Conservation (phyloP, 768 basidiomycete genomes). For the Russula griseocarnosa region DNA sequence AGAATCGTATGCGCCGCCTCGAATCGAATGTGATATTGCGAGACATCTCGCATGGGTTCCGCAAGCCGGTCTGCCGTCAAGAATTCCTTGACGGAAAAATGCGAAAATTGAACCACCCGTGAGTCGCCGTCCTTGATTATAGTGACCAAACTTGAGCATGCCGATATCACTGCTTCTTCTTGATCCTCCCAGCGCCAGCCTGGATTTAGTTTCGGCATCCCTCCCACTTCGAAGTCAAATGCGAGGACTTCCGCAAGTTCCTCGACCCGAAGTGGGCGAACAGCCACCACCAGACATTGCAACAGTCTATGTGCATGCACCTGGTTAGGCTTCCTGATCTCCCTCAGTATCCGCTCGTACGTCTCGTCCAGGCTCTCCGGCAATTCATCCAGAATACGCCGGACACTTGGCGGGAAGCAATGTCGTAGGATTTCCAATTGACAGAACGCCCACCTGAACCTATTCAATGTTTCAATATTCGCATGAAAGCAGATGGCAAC, state of each 20-base stretch:
- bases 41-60: neutral
- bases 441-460: too few relatives aligned
- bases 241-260: neutral
- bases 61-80: neutral
- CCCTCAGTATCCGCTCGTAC: too few relatives aligned
- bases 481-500: too few relatives aligned
- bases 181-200: constrained; percentile 1
- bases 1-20: neutral
- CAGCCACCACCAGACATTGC: too few relatives aligned
- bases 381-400: too few relatives aligned
- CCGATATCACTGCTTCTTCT: neutral
- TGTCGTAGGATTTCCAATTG: too few relatives aligned
- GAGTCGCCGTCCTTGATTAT: neutral
- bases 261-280: too few relatives aligned
- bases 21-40: neutral
- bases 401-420: too few relatives aligned
- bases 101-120: neutral
- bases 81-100: neutral
- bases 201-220: neutral
- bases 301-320: too few relatives aligned
- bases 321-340: too few relatives aligned
- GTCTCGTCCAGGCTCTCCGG: too few relatives aligned
- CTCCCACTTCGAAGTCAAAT: neutral
- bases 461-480: too few relatives aligned
- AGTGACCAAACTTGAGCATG: constrained; percentile 1